These are phyloP conservation scores for Wickerhamomyces kurtzmanii DNA, from an alignment of 805 yeast species.

Conservation along the genomic window DNA sequence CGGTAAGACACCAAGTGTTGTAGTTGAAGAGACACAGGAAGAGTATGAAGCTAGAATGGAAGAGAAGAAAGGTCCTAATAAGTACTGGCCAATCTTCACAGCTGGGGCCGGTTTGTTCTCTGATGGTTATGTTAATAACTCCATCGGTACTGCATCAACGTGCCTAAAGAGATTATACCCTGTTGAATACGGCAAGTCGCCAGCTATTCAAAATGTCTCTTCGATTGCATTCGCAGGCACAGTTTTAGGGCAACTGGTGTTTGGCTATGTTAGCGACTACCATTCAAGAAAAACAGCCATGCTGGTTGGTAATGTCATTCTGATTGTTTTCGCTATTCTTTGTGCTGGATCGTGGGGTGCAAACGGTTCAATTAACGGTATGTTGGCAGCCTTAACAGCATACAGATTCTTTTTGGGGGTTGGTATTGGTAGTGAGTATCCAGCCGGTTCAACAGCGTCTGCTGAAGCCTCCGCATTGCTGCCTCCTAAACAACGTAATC, in stretches of 20 bases:
- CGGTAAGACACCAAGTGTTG: conserved; percentile 16
- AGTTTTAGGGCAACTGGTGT: conserved; percentile 73
- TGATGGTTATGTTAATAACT: conserved; percentile 87
- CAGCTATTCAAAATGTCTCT: conserved; percentile 71
- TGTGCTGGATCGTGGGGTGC: conserved; percentile 86
- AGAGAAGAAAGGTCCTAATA: conserved; percentile 10
- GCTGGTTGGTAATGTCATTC: conserved; percentile 65
- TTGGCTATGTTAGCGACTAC: conserved; percentile 77
- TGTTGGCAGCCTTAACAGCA: conserved; percentile 75
- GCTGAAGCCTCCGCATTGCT: conserved; percentile 80
- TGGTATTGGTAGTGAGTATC: conserved; percentile 93
- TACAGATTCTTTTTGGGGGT: conserved; percentile 84
- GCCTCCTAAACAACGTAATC: conserved; percentile 77
- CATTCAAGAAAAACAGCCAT: conserved; percentile 76
- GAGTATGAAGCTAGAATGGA: conserved; percentile 9
- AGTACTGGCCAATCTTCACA: conserved; percentile 61
- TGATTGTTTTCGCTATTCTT: conserved; percentile 70
- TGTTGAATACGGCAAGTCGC: conserved; percentile 44
- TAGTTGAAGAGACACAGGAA: conserved; percentile 18
- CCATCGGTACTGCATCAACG: conserved; percentile 69
- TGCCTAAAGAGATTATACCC: conserved; percentile 64
- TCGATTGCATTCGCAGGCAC: conserved; percentile 91
- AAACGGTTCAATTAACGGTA: conserved; percentile 53
- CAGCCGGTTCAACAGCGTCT: conserved; percentile 87
- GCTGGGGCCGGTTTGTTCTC: conserved; percentile 92